phyloP scores from a whole-genome alignment of 148 eudicot species.

The Amaranthus hypochondriacus region DNA sequence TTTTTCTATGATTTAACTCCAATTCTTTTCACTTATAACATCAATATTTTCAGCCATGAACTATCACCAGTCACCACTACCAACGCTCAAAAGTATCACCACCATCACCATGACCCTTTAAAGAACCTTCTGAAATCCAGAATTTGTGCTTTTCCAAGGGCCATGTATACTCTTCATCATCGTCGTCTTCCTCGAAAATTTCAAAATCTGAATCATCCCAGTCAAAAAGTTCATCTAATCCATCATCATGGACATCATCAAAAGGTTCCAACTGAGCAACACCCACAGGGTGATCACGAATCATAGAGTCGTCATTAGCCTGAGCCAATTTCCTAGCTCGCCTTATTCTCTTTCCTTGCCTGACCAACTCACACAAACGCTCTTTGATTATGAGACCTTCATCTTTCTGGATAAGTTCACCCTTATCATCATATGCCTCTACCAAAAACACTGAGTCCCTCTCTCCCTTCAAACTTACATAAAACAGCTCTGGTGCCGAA shows the following conservation, averaged over 20 bases:
- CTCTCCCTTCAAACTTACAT: constrained; percentile 76
- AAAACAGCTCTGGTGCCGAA: constrained; percentile 87
- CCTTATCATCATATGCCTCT: constrained; percentile 72
- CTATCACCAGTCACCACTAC: constrained; percentile 32
- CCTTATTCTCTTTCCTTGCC: constrained; percentile 68
- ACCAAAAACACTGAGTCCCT: constrained; percentile 85
- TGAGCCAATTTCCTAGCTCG: constrained; percentile 42
- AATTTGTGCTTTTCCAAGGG: constrained; percentile 31
- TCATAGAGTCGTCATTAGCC: constrained; percentile 3
- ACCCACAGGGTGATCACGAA: constrained; percentile 19
- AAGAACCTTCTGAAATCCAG: constrained; percentile 45
- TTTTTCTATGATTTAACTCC: not conserved
- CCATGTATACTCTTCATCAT: constrained; percentile 26
- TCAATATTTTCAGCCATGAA: not conserved
- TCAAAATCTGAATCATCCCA: constrained; percentile 40
- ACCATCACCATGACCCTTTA: constrained; percentile 7
- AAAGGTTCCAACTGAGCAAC: constrained; percentile 28
- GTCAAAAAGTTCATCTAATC: constrained; percentile 50
- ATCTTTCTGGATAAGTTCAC: constrained; percentile 52
- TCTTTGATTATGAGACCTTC: constrained; percentile 43
- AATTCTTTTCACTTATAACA: not conserved
- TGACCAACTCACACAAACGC: constrained; percentile 55
- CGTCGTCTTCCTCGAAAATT: constrained; percentile 27
- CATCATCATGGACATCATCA: constrained; percentile 36
- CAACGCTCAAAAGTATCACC: constrained; percentile 43